phyloP scores from a whole-genome alignment of 768 basidiomycete species.

The Hypholoma sublateritium region DNA sequence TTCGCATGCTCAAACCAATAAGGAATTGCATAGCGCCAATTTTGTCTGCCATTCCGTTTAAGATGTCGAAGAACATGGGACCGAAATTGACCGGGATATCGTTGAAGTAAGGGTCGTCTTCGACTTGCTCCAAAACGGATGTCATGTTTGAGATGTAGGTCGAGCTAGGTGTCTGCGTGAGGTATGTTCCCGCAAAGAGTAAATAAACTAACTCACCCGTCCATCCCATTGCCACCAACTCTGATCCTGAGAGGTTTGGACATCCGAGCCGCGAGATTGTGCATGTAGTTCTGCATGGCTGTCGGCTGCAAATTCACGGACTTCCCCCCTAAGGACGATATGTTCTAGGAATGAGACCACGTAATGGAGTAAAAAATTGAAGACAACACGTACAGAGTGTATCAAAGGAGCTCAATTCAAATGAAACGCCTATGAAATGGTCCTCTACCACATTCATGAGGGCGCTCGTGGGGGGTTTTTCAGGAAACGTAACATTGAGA shows the following conservation, averaged over 20 bases:
- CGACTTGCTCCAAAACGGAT: slow-evolving; percentile 27
- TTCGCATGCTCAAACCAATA: slow-evolving; percentile 33
- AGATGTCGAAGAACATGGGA: slow-evolving; percentile 32
- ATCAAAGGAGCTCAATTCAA: slow-evolving; percentile 36
- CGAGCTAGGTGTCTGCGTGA: slow-evolving; percentile 18
- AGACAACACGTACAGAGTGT: slow-evolving; percentile 18
- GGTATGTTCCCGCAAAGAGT: too few relatives aligned
- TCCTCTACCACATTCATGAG: slow-evolving; percentile 31
- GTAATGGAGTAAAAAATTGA: slow-evolving; percentile 1
- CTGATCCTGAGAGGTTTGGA: slow-evolving; percentile 35
- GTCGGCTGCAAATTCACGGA: slow-evolving; percentile 27
- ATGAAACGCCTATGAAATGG: slow-evolving; percentile 38
- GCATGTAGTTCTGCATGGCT: slow-evolving; percentile 37
- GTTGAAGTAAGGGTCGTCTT: slow-evolving; percentile 36
- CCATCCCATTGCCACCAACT: slow-evolving; percentile 40
- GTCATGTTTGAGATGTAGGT: slow-evolving; percentile 29
- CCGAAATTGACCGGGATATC: slow-evolving; percentile 36
- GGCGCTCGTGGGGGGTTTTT: slow-evolving; percentile 17
- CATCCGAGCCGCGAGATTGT: slow-evolving; percentile 29
- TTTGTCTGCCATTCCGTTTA: slow-evolving; percentile 34
- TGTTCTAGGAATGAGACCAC: slow-evolving; percentile 17
- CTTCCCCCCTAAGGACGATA: slow-evolving; percentile 26
- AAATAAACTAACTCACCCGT: slow-evolving; percentile 22
- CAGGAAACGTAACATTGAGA: slow-evolving; percentile 25
- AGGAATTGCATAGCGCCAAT: slow-evolving; percentile 35